Conservation (phyloP, 345 rosid genomes). For the Lagerstroemia speciosa region DNA sequence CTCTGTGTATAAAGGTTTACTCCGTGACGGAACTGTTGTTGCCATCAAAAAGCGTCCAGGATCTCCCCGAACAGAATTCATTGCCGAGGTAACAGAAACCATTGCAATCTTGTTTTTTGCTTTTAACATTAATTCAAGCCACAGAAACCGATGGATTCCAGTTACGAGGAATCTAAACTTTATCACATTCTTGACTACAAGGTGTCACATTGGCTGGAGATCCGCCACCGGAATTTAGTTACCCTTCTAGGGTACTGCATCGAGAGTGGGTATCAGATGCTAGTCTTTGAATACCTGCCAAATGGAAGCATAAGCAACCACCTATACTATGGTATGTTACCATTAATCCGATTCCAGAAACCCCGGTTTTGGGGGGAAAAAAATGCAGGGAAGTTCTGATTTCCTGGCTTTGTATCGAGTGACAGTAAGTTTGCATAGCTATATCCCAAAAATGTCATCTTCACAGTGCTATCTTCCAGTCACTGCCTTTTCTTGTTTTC, state of each 20-base stretch:
- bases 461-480: too few species aligned
- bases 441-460: too few species aligned
- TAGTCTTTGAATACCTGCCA: conserved; percentile 54
- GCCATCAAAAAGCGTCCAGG: conserved; percentile 49
- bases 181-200: conserved; percentile 12
- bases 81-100: conserved; percentile 30
- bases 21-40: conserved; percentile 31
- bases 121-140: not conserved
- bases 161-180: not conserved
- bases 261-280: conserved; percentile 40
- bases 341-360: not conserved
- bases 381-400: not conserved
- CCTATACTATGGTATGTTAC: conserved; percentile 34
- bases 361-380: not conserved
- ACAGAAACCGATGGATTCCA: not conserved
- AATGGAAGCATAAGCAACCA: conserved; percentile 55
- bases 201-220: conserved; percentile 45
- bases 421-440: too few species aligned
- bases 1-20: conserved; percentile 39
- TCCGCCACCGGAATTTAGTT: conserved; percentile 53
- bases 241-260: conserved; percentile 53
- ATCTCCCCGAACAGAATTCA: conserved; percentile 30
- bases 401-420: not conserved
- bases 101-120: not conserved
- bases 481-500: not conserved